Base-by-base conservation (phyloP, 1,284 basidiomycete genomes). In the Pseudozyma thailandica region DNA sequence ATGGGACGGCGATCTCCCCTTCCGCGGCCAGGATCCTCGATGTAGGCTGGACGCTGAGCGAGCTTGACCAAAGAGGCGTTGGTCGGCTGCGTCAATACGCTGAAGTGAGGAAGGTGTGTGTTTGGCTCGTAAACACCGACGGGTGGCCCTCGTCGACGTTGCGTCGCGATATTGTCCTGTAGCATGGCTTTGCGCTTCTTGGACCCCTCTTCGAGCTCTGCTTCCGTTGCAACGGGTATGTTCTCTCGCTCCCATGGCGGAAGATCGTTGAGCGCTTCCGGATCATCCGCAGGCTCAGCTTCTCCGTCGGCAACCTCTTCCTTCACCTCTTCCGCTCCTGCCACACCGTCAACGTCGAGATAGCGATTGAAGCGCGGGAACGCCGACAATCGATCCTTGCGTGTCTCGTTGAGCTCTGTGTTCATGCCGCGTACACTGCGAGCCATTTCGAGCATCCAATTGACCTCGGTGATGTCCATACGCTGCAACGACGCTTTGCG, bases 361-460 rank as follows among this genome's bases (percentile, higher is more conserved):
- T 60, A 71, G 27, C 68, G 68, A 41, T 64, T 74, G 50, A 72
- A 66, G 30, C 68, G 58, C 26, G 57, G 62, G 47, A 77, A 77
- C 0, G 72, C 72, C 16, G 68, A 63, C 2, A 76, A 41, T 18
- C 78, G 65, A 43, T 78, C 78, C 21, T 50, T 55, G 43, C 79
- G 73, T 13, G 69, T 71, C 31, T 76, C 75, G 37, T 58, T 60
- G 26, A 82, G 64, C 61, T 82, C 81, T 6, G 63, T 47, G 46
- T 82, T 82, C 75, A 81, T 77, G 10, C 73, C 73, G 27, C 66
- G 71, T 2, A 79, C 79, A 55, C 77, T 81, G 9, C 73, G 60
- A 1, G 80, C 80, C 73, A 80, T 78, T 63, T 77, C 74, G 15
- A 79, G 65, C 73, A 81, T 79, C 81, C 81, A 82, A 50, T 82